Percentiles rank a stretch among this genome's conserved stretches.
These are phyloP conservation scores for Aspergillus asperescens DNA, from an alignment of 495 filamentous ascomycete species.

Conservation along the genomic window DNA sequence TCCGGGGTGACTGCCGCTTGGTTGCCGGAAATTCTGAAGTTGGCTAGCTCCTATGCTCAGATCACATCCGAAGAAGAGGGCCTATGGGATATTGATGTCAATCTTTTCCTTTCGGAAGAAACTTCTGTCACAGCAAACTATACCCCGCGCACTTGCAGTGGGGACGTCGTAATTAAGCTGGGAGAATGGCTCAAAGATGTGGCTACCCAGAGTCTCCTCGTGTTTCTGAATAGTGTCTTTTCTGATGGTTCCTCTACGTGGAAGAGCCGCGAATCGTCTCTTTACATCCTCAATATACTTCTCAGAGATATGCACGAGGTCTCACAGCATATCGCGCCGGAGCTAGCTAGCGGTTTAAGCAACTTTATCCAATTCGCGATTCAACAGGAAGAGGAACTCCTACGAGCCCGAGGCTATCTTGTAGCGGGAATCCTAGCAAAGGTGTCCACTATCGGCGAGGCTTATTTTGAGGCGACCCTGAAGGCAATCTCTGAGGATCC, in stretches of 20 bases:
- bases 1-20: slow-evolving; percentile 54
- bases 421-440: slow-evolving; percentile 69
- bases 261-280: slow-evolving; percentile 68
- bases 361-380: slow-evolving; percentile 76
- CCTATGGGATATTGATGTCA: slow-evolving; percentile 94
- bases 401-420: slow-evolving; percentile 80
- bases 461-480: slow-evolving; percentile 70
- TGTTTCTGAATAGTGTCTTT: slow-evolving; percentile 66
- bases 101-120: slow-evolving; percentile 91
- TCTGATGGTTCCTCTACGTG: slow-evolving; percentile 47
- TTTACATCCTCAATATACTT: slow-evolving; percentile 77
- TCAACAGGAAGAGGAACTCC: slow-evolving; percentile 58
- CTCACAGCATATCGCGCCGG: slow-evolving; percentile 56
- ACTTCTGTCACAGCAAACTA: slow-evolving; percentile 95
- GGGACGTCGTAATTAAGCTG: slow-evolving; percentile 86
- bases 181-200: slow-evolving; percentile 75
- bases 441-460: slow-evolving; percentile 42
- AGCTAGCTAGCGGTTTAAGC: slow-evolving; percentile 65
- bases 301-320: slow-evolving; percentile 76
- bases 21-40: slow-evolving; percentile 75
- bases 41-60: slow-evolving; percentile 80
- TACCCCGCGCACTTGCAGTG: slow-evolving; percentile 84
- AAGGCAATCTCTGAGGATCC: slow-evolving; percentile 67
- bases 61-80: slow-evolving; percentile 90
- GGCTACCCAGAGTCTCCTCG: slow-evolving; percentile 67